A percentile compares a stretch with the other conserved stretches of the same genome.
phyloP scores from a whole-genome alignment of 2,329 filamentous ascomycete genomes.

The Neospermospora avenae region DNA sequence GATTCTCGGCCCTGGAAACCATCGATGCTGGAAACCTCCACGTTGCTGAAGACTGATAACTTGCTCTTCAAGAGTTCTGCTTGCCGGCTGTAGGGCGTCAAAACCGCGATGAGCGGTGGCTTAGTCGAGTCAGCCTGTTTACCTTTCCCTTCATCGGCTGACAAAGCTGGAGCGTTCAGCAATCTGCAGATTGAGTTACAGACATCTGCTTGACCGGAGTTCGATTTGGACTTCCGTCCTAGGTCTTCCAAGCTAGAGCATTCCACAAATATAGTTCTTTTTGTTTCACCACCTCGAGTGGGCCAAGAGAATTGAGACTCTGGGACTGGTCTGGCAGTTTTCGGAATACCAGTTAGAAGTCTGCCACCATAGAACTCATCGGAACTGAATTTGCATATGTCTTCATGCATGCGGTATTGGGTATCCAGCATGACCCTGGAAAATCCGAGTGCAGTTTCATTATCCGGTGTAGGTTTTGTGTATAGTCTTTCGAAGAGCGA shows the following conservation, averaged over 20 bases:
- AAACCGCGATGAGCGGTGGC: conserved; percentile 4
- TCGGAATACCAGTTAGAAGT: conserved; percentile 2
- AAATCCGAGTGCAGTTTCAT: not conserved
- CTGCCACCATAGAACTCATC: conserved; percentile 9
- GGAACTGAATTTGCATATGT: conserved; percentile 7
- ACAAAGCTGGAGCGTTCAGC: not conserved
- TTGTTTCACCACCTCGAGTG: not conserved
- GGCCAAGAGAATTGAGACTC: conserved; percentile 4
- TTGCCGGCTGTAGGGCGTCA: conserved; percentile 14
- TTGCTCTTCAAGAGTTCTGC: conserved; percentile 4
- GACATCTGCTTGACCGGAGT: conserved; percentile 1
- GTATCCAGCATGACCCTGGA: conserved; percentile 10
- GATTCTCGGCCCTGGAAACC: conserved; percentile 12
- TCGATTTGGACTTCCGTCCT: conserved; percentile 3
- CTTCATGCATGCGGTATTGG: conserved; percentile 11
- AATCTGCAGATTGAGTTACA: conserved; percentile 2
- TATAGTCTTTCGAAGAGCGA: conserved; percentile 16
- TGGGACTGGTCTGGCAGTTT: not conserved
- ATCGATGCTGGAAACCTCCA: conserved; percentile 11
- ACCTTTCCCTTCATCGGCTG: not conserved
- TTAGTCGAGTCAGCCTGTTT: not conserved
- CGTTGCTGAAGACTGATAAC: conserved; percentile 7
- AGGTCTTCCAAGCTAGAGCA: conserved; percentile 10
- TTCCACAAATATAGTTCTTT: conserved; percentile 10
- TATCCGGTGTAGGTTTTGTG: not conserved